A percentile compares a stretch with the other conserved stretches of the same genome.
These are phyloP conservation scores for Talaromyces wortmannii DNA, from an alignment of 495 filamentous ascomycete species.

Conservation along the genomic window DNA sequence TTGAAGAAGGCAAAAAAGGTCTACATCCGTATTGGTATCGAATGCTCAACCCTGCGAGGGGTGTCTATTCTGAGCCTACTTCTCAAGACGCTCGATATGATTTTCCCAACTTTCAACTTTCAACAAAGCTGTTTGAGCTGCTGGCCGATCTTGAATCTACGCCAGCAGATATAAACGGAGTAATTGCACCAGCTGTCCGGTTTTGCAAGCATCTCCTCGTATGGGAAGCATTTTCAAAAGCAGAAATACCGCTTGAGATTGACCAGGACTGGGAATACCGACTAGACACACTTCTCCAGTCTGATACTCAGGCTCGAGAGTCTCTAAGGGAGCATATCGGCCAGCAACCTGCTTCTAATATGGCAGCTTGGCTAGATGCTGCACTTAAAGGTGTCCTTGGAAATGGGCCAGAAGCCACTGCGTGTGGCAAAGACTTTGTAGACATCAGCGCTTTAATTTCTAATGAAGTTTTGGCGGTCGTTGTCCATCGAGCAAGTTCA, in stretches of 20 bases:
- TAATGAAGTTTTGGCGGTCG: slow-evolving; percentile 35
- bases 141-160: not conserved
- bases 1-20: slow-evolving; percentile 87
- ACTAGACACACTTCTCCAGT: slow-evolving; percentile 61
- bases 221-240: slow-evolving; percentile 56
- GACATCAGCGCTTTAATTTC: slow-evolving; percentile 62
- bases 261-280: slow-evolving; percentile 83
- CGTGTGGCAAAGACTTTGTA: slow-evolving; percentile 54
- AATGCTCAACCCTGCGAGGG: slow-evolving; percentile 48
- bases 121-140: slow-evolving; percentile 20
- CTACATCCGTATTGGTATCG: slow-evolving; percentile 75
- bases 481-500: slow-evolving; percentile 40
- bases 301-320: slow-evolving; percentile 52
- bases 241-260: slow-evolving; percentile 42
- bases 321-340: slow-evolving; percentile 48
- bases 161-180: slow-evolving; percentile 12
- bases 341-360: slow-evolving; percentile 17
- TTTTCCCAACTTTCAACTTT: slow-evolving; percentile 39
- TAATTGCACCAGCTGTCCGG: slow-evolving; percentile 53
- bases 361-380: slow-evolving; percentile 38
- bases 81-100: slow-evolving; percentile 25
- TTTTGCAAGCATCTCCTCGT: slow-evolving; percentile 73
- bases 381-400: slow-evolving; percentile 52
- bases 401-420: slow-evolving; percentile 37
- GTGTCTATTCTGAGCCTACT: slow-evolving; percentile 5